Evolutionary conservation across 345 rosid species (phyloP), one percentile per base, ranked within the genome.

Genomic region (Eucalyptus regnans): DNA sequence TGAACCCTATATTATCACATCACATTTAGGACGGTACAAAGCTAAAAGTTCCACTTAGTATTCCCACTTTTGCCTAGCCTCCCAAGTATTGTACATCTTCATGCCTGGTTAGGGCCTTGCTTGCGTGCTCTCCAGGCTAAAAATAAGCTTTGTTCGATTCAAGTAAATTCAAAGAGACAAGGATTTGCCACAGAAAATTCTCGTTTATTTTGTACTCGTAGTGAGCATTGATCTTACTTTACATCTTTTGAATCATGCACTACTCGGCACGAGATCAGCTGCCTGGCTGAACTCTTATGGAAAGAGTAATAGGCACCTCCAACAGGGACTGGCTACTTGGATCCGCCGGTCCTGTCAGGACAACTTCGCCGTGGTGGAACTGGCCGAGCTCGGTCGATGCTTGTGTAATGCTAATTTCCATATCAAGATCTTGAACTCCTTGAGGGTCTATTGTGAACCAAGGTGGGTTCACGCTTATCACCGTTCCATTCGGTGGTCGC

Each of bases 341-440:
- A 76, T 76, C 84, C 3, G 23, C 29, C 25, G 48, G 48, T 20
- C 99, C 98, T 16, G 94, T 93, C 31, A 95, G 89, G 89, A 96
- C 92, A 86, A 97, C 91, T 91, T 95, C 96, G 50, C 99, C 98
- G 52, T 96, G 96, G 90, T 95, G 92, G 92, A 95, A 97, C 41
- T 90, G 89, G 89, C 96, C 90, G 90, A 94, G 96, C 33, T 91
- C 89, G 62, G 88, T 91, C 10, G 33, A 46, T 43, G 90, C 94
- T 87, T 90, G 46, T 6, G 92, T 93, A 86, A 92, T 96, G 58
- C 88, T 92, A 80, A 95, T 89, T 86, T 91, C 90, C 17, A 96
- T 95, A 86, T 93, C 92, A 86, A 97, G 18, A 86, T 91, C 94
- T 89, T 94, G 96, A 44, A 58, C 92, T 86, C 48, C 92, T 20